Evolutionary conservation across 805 yeast genomes (phyloP).

Genomic region (Starmerella stigmatis): DNA sequence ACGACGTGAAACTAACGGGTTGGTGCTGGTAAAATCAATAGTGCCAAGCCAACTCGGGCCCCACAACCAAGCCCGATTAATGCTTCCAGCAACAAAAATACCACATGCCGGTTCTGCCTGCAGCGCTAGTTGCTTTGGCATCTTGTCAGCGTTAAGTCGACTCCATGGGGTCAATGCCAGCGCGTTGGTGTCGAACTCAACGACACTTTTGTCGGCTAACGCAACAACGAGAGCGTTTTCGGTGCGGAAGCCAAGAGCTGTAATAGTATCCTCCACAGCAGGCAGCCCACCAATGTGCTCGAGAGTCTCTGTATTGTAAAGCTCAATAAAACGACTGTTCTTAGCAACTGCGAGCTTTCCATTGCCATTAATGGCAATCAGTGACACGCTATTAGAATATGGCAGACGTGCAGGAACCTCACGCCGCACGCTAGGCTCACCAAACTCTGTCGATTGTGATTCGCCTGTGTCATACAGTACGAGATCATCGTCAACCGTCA

Average conservation of each 20-base stretch:
- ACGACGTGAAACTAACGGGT: conserved; percentile 37
- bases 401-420: conserved; percentile 29
- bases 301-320: conserved; percentile 27
- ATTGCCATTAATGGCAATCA: conserved; percentile 40
- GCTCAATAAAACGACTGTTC: conserved; percentile 56
- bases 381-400: conserved; percentile 43
- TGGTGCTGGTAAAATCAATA: conserved; percentile 52
- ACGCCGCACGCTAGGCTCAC: conserved; percentile 7
- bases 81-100: conserved; percentile 41
- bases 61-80: conserved; percentile 65
- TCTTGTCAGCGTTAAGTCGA: conserved; percentile 55
- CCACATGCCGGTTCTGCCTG: conserved; percentile 65
- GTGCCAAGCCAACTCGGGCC: conserved; percentile 74
- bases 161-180: conserved; percentile 61
- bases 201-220: conserved; percentile 63
- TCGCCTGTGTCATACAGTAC: conserved; percentile 19
- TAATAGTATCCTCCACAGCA: conserved; percentile 48
- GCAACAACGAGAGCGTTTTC: conserved; percentile 48
- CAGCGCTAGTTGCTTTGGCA: conserved; percentile 54
- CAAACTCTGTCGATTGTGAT: conserved; percentile 4
- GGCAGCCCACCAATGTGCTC: conserved; percentile 39
- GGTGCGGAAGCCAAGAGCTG: conserved; percentile 48
- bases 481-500: conserved; percentile 26
- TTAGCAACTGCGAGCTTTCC: conserved; percentile 48
- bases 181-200: conserved; percentile 48